Evolutionary conservation across 139 green algal genomes (phyloP).

Genomic region (Coelastrella sp.): DNA sequence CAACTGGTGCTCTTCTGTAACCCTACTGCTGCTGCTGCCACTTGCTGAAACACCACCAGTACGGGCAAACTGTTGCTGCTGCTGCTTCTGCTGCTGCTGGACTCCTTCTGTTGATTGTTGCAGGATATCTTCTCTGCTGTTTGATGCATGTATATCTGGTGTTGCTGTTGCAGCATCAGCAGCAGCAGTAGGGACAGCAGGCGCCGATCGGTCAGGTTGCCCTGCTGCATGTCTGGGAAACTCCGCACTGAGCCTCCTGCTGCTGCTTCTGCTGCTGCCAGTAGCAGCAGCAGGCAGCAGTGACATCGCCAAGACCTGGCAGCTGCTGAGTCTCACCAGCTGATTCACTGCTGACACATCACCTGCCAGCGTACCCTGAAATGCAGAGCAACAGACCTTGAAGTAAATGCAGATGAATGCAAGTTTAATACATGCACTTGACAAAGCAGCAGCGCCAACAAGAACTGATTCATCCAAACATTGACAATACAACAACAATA

Average conservation of each 20-base stretch:
- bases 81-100: neutral
- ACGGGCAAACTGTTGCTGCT: neutral
- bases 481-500: too few species aligned
- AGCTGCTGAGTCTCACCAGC: constrained; percentile 12
- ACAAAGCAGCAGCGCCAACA: neutral
- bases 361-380: neutral
- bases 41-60: neutral
- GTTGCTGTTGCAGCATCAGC: neutral
- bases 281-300: neutral
- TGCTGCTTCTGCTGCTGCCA: constrained; percentile 5
- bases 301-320: neutral
- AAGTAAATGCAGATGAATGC: neutral
- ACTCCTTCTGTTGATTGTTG: too few species aligned
- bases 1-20: too few species aligned
- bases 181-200: neutral
- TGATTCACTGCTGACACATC: neutral
- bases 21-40: neutral
- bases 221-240: too few species aligned
- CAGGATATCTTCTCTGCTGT: neutral
- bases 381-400: too few species aligned
- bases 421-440: neutral
- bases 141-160: neutral
- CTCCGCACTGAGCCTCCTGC: neutral
- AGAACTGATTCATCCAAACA: too few species aligned
- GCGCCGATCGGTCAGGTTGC: too few species aligned